Conservation (phyloP, 2,329 filamentous ascomycete genomes). For the Exophiala lecanii-corni region DNA sequence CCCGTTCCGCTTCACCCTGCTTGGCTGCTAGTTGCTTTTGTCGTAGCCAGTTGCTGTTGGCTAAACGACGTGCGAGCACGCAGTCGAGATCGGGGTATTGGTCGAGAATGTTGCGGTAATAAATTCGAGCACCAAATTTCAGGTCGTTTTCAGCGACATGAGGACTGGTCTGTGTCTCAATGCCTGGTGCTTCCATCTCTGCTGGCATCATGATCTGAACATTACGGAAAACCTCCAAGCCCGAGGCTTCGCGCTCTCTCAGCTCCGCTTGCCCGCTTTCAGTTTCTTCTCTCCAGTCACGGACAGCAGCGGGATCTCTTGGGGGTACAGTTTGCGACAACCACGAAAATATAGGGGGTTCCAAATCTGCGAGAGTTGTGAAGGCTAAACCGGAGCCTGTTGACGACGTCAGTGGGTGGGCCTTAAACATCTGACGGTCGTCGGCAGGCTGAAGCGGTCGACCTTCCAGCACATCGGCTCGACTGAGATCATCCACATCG, state of each 20-base stretch:
- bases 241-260: neutral
- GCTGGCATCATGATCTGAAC: conserved; percentile 2
- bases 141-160: neutral
- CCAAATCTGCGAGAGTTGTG: neutral
- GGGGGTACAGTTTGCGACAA: neutral
- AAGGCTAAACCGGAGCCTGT: too few species aligned
- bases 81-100: conserved; percentile 9
- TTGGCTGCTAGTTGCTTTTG: neutral
- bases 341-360: conserved; percentile 1
- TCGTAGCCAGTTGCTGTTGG: neutral
- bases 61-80: conserved; percentile 13
- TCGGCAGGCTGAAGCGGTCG: too few species aligned
- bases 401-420: neutral
- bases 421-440: neutral
- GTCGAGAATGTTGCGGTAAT: conserved; percentile 20
- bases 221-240: conserved; percentile 1
- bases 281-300: neutral
- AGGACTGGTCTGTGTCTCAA: neutral
- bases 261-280: neutral
- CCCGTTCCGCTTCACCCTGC: neutral
- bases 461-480: neutral
- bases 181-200: neutral
- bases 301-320: neutral
- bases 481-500: neutral
- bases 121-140: conserved; percentile 14